phyloP scores from a whole-genome alignment of 1,284 basidiomycete genomes.

The Schizophyllum commune region DNA sequence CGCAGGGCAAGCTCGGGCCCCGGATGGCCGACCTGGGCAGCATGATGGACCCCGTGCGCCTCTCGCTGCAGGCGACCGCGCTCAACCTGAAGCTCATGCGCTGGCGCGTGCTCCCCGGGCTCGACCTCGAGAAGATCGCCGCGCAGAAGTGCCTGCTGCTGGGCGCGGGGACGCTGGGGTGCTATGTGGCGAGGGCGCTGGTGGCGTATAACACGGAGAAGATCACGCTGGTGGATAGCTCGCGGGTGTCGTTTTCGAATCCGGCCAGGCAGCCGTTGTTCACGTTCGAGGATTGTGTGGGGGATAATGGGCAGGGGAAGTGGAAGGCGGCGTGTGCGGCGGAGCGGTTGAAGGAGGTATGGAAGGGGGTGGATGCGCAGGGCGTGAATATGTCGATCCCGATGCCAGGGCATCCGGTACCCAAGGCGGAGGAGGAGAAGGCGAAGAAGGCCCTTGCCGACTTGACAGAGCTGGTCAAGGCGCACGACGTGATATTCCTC shows the following conservation, averaged over 20 bases:
- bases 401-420: constrained; percentile 96
- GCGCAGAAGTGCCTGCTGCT: constrained; percentile 78
- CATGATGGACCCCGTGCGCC: constrained; percentile 88
- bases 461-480: constrained; percentile 73
- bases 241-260: constrained; percentile 91
- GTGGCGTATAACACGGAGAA: constrained; percentile 95
- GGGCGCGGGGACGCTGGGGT: constrained; percentile 94
- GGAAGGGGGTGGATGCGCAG: neutral
- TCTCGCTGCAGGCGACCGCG: constrained; percentile 91
- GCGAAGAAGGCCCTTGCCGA: constrained; percentile 59
- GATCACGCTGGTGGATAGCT: constrained; percentile 90
- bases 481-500: constrained; percentile 87
- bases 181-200: constrained; percentile 86
- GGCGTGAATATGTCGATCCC: constrained; percentile 61
- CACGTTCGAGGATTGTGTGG: constrained; percentile 89
- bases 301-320: constrained; percentile 62
- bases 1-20: constrained; percentile 71
- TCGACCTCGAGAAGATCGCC: constrained; percentile 86
- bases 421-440: constrained; percentile 46
- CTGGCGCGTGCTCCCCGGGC: constrained; percentile 89
- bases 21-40: constrained; percentile 89
- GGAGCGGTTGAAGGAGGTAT: constrained; percentile 60
- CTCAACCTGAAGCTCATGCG: constrained; percentile 97
- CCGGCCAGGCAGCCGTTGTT: constrained; percentile 96
- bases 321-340: constrained; percentile 93